Conservation (phyloP, 768 basidiomycete species). For the Pleurotus salmoneostramineus region DNA sequence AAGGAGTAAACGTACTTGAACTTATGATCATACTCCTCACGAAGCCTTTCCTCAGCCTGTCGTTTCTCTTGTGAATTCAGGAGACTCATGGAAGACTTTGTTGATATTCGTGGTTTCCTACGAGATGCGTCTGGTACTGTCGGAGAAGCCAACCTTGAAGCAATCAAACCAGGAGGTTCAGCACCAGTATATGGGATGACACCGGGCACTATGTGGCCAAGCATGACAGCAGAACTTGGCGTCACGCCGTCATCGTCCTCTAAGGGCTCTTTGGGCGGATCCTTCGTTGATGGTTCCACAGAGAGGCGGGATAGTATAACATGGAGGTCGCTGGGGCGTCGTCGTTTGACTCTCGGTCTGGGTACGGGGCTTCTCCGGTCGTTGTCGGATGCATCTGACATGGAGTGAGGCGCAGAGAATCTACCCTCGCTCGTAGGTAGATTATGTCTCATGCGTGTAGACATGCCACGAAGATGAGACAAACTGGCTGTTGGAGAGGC, state of each 20-base stretch:
- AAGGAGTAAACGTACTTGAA: constrained; percentile 35
- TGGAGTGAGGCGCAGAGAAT: constrained; percentile 33
- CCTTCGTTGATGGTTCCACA: too few species aligned
- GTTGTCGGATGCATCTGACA: constrained; percentile 34
- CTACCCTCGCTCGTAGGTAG: constrained; percentile 43
- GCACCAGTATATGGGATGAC: constrained; percentile 3
- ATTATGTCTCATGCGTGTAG: constrained; percentile 28
- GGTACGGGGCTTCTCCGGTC: background rate
- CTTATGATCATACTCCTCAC: constrained; percentile 57
- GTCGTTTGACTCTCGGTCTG: background rate
- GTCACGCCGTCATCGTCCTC: constrained; percentile 3
- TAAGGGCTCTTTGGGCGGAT: background rate
- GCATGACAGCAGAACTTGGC: background rate
- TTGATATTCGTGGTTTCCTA: constrained; percentile 20
- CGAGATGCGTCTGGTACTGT: constrained; percentile 12
- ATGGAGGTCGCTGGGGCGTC: background rate
- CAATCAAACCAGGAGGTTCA: constrained; percentile 1
- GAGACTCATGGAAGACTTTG: constrained; percentile 19
- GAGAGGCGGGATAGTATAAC: background rate
- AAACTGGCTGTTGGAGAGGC: constrained; percentile 43
- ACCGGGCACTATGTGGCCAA: background rate
- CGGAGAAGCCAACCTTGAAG: constrained; percentile 7
- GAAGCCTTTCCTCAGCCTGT: constrained; percentile 43
- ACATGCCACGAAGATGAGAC: constrained; percentile 31
- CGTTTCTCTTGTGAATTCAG: constrained; percentile 25